phyloP scores from a whole-genome alignment of 2,329 filamentous ascomycete species.

The Fusarium pseudocircinatum region DNA sequence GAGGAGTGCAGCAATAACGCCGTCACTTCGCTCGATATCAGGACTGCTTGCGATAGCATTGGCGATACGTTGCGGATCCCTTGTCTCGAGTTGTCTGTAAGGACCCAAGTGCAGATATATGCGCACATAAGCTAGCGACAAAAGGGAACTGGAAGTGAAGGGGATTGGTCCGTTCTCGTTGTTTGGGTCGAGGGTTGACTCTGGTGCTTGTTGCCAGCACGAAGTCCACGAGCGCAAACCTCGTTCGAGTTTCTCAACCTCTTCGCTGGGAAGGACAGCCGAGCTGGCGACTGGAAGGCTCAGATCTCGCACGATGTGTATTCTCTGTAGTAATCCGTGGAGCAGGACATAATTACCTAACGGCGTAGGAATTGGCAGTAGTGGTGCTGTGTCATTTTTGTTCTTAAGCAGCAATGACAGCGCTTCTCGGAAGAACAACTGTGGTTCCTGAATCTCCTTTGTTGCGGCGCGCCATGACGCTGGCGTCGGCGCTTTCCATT shows the following conservation, averaged over 20 bases:
- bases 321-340: slow-evolving; percentile 51
- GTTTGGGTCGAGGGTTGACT: slow-evolving; percentile 52
- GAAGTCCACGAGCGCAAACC: slow-evolving; percentile 51
- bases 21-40: slow-evolving; percentile 57
- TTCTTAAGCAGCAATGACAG: slow-evolving; percentile 47
- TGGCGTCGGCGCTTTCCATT: slow-evolving; percentile 49
- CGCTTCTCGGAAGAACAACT: slow-evolving; percentile 51
- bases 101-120: slow-evolving; percentile 58
- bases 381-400: slow-evolving; percentile 28
- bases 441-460: slow-evolving; percentile 43
- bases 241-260: slow-evolving; percentile 51
- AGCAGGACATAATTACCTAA: slow-evolving; percentile 51
- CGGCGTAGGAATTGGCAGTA: slow-evolving; percentile 48
- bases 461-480: background rate
- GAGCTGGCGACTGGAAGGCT: slow-evolving; percentile 48
- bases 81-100: slow-evolving; percentile 54
- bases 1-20: slow-evolving; percentile 59
- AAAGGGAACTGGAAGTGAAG: slow-evolving; percentile 56
- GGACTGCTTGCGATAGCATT: slow-evolving; percentile 50
- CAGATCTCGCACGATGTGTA: slow-evolving; percentile 51
- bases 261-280: slow-evolving; percentile 46
- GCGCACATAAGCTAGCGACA: slow-evolving; percentile 52
- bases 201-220: slow-evolving; percentile 52
- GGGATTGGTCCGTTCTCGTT: slow-evolving; percentile 54
- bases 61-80: slow-evolving; percentile 54